Conservation (phyloP, 352 stramenopile genomes). For the Phytophthora melonis region DNA sequence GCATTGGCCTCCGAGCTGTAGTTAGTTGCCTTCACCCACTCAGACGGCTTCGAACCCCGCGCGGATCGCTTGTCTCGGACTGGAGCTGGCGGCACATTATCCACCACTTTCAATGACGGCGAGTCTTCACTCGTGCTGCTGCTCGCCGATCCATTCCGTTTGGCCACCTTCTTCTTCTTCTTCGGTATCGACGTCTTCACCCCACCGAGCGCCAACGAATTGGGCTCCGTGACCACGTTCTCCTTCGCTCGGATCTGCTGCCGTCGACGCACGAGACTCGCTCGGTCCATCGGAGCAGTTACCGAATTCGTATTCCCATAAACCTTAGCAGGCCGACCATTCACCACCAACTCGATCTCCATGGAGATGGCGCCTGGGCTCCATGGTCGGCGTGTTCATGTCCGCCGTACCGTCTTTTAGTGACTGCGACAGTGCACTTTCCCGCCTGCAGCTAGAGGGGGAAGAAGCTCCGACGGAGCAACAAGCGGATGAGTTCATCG, state of each 20-base stretch:
- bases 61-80: slow-evolving; percentile 6
- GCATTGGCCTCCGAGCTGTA: slow-evolving; percentile 33
- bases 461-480: neutral
- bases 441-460: neutral
- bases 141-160: neutral
- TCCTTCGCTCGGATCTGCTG: slow-evolving; percentile 47
- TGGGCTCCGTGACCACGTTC: slow-evolving; percentile 10
- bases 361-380: neutral
- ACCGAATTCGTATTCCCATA: neutral
- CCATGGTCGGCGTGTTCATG: no score
- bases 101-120: neutral
- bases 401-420: neutral
- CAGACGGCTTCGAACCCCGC: slow-evolving; percentile 15
- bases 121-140: slow-evolving; percentile 1
- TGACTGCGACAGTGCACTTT: neutral
- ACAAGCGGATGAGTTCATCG: neutral
- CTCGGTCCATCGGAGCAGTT: slow-evolving; percentile 44
- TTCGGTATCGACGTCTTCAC: neutral
- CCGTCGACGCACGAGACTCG: slow-evolving; percentile 41
- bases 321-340: neutral
- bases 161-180: slow-evolving; percentile 26
- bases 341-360: neutral
- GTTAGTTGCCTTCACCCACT: neutral
- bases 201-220: neutral
- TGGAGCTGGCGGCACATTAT: slow-evolving; percentile 1